These are phyloP conservation scores for Chloranthus sessilifolius DNA, from an alignment of 164 flowering plant species.

Conservation along the genomic window DNA sequence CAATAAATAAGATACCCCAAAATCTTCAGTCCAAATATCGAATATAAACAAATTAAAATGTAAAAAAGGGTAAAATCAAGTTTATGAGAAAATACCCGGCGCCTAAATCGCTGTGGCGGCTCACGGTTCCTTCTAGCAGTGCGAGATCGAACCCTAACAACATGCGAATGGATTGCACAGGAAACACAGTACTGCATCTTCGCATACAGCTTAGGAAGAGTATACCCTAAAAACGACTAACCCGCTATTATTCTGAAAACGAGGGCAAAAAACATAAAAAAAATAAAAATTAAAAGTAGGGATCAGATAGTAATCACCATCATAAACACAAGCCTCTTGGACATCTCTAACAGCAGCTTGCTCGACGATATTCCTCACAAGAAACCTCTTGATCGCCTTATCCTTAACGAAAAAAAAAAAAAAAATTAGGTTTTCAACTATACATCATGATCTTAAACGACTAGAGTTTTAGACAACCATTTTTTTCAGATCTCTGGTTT, in stretches of 20 bases:
- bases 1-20: too few relatives aligned
- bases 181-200: slow-evolving; percentile 26
- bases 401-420: slow-evolving; percentile 35
- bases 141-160: slow-evolving; percentile 87
- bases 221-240: slow-evolving; percentile 11
- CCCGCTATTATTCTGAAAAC: too few relatives aligned
- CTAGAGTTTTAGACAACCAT: too few relatives aligned
- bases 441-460: neutral
- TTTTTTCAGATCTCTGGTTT: too few relatives aligned
- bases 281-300: too few relatives aligned
- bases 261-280: too few relatives aligned
- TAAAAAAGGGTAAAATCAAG: too few relatives aligned
- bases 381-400: slow-evolving; percentile 89
- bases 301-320: too few relatives aligned
- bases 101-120: slow-evolving; percentile 86
- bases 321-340: slow-evolving; percentile 82
- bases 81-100: slow-evolving; percentile 65
- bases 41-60: too few relatives aligned
- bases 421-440: neutral
- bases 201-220: slow-evolving; percentile 21
- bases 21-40: too few relatives aligned
- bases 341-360: slow-evolving; percentile 95
- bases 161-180: slow-evolving; percentile 36
- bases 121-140: slow-evolving; percentile 71
- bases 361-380: slow-evolving; percentile 93